Evolutionary conservation across 1,284 basidiomycete genomes (phyloP).

Genomic region (Ganoderma boninense): DNA sequence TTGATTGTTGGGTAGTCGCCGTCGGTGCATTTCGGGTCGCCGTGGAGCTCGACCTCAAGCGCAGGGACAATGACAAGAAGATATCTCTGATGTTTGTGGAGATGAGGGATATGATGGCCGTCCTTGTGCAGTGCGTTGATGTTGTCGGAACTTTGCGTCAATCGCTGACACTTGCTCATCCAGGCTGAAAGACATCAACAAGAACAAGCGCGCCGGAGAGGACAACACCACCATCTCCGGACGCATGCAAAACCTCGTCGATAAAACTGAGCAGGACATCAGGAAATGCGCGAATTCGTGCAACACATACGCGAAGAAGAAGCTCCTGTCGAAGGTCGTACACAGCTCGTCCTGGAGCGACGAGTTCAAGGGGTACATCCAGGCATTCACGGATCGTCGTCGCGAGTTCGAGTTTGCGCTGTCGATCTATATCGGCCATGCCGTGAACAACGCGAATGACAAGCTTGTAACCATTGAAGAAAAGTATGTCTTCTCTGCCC

Average conservation of each 20-base stretch:
- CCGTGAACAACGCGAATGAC: constrained; percentile 42
- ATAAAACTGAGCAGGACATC: constrained; percentile 37
- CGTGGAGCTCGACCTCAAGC: constrained; percentile 48
- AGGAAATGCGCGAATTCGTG: constrained; percentile 40
- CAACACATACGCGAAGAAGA: constrained; percentile 41
- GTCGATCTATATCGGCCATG: constrained; percentile 42
- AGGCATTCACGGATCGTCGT: constrained; percentile 43
- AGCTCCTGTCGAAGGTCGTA: constrained; percentile 45
- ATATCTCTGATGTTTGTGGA: constrained; percentile 48
- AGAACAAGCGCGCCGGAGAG: constrained; percentile 1
- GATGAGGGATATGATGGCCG: constrained; percentile 55
- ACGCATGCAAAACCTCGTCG: constrained; percentile 30
- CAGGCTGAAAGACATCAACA: constrained; percentile 1
- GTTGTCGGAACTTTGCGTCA: neutral
- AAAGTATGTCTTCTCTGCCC: constrained; percentile 21
- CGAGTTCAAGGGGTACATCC: constrained; percentile 43
- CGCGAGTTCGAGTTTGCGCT: constrained; percentile 44
- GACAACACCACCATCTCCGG: constrained; percentile 29
- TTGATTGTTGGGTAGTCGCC: constrained; percentile 41
- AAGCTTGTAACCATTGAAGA: constrained; percentile 40
- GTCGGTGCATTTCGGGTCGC: constrained; percentile 54
- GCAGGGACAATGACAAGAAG: constrained; percentile 53
- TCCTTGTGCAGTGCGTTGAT: constrained; percentile 48
- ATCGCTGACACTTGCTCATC: neutral
- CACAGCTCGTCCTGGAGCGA: constrained; percentile 47